These are phyloP conservation scores for Vaccinium macrocarpon DNA, from an alignment of 148 eudicot species.

Conservation along the genomic window DNA sequence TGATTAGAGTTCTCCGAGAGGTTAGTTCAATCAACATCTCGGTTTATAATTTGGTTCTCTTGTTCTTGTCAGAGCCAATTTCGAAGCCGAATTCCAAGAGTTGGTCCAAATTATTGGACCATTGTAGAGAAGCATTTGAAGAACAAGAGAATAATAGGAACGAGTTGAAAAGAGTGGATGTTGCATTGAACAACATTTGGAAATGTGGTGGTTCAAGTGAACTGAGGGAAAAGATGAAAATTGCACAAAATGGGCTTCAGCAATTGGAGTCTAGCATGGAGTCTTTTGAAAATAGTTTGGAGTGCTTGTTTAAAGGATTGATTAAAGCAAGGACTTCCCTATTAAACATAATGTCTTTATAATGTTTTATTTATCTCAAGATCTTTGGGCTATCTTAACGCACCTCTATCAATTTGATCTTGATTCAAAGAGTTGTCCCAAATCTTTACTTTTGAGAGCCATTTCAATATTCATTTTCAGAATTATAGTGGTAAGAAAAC, in stretches of 20 bases:
- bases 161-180: slow-evolving; percentile 22
- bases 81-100: slow-evolving; percentile 20
- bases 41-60: slow-evolving; percentile 29
- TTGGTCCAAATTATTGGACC: slow-evolving; percentile 34
- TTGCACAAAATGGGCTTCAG: slow-evolving; percentile 25
- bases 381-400: not conserved
- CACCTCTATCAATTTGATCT: no score
- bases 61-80: slow-evolving; percentile 35
- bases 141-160: slow-evolving; percentile 18
- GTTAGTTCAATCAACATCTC: slow-evolving; percentile 17
- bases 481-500: no score
- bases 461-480: no score
- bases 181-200: slow-evolving; percentile 8
- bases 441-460: no score
- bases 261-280: slow-evolving; percentile 30
- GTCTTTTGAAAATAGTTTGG: slow-evolving; percentile 35
- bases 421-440: no score
- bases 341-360: not conserved
- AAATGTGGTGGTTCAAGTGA: not conserved
- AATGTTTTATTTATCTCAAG: not conserved
- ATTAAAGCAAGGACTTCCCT: slow-evolving; percentile 36
- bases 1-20: slow-evolving; percentile 27
- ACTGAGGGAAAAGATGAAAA: slow-evolving; percentile 22
- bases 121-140: slow-evolving; percentile 16
- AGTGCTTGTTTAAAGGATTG: slow-evolving; percentile 37